phyloP scores from a whole-genome alignment of 1,284 basidiomycete genomes.

The Rhodotorula sp. region DNA sequence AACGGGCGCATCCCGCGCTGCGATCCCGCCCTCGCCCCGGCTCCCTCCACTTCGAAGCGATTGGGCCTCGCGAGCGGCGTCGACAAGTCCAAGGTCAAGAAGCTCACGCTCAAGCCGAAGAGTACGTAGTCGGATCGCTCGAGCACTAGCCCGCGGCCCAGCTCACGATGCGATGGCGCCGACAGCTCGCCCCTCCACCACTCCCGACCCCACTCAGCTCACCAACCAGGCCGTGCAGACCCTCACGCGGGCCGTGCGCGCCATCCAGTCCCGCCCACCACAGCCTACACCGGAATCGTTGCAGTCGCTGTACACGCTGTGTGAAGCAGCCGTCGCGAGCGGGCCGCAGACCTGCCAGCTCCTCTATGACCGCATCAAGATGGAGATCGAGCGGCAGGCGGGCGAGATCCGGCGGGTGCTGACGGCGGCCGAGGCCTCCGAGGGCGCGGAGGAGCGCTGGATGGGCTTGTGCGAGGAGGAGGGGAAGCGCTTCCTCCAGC shows the following conservation, averaged over 20 bases:
- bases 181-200: conserved; percentile 14
- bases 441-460: conserved; percentile 23
- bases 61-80: conserved; percentile 27
- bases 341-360: conserved; percentile 26
- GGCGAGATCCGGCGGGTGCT: conserved; percentile 26
- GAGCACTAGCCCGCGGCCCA: no score
- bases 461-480: conserved; percentile 10
- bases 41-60: conserved; percentile 17
- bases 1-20: background rate
- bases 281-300: conserved; percentile 43
- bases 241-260: conserved; percentile 41
- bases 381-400: conserved; percentile 44
- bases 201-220: conserved; percentile 15
- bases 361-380: conserved; percentile 44
- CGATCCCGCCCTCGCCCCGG: conserved; percentile 7
- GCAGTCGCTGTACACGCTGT: conserved; percentile 43
- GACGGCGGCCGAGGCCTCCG: background rate
- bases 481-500: conserved; percentile 30
- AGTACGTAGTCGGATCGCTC: background rate
- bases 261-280: conserved; percentile 41
- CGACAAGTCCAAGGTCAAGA: conserved; percentile 25
- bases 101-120: conserved; percentile 27
- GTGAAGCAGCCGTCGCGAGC: conserved; percentile 33
- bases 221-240: conserved; percentile 23
- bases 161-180: background rate